Evolutionary conservation across 164 flowering plant species (phyloP).

Genomic region (Vitis vinifera): ASM3070453v1 NC_081812.1:416501-417000

Average conservation of each 20-base stretch:
- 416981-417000: slow-evolving; percentile 39
- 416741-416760: not conserved
- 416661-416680: slow-evolving; percentile 54
- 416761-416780: not conserved
- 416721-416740: not conserved
- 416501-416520: slow-evolving; percentile 21
- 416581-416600: slow-evolving; percentile 93
- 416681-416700: not conserved
- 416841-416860: slow-evolving; percentile 66
- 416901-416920: slow-evolving; percentile 36
- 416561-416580: slow-evolving; percentile 24
- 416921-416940: slow-evolving; percentile 35
- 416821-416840: slow-evolving; percentile 50
- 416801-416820: slow-evolving; percentile 55
- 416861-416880: slow-evolving; percentile 71
- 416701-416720: not conserved
- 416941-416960: slow-evolving; percentile 47
- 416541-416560: slow-evolving; percentile 5
- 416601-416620: slow-evolving; percentile 81
- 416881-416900: slow-evolving; percentile 60
- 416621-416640: slow-evolving; percentile 91
- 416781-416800: not conserved
- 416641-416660: slow-evolving; percentile 72
- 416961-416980: slow-evolving; percentile 47
- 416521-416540: slow-evolving; percentile 14